These are phyloP conservation scores for Puccinia sorghi DNA, from an alignment of 1,284 basidiomycete species.

Conservation along the genomic window DNA sequence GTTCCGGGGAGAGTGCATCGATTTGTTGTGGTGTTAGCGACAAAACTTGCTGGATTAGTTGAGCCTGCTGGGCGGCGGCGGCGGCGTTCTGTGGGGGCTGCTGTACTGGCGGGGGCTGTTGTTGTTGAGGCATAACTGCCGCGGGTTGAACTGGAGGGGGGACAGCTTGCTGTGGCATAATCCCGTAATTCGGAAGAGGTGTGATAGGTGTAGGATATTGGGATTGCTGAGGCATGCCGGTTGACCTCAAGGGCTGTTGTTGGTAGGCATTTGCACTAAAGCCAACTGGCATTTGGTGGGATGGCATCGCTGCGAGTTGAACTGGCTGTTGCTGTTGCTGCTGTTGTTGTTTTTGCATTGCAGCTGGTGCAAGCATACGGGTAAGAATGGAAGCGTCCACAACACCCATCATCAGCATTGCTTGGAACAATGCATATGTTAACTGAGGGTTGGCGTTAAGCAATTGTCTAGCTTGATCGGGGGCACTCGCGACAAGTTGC, in stretches of 20 bases:
- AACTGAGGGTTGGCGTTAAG: slow-evolving; percentile 85
- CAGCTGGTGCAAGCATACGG: slow-evolving; percentile 59
- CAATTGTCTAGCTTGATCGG: slow-evolving; percentile 81
- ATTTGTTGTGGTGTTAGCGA: slow-evolving; percentile 84
- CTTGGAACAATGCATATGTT: slow-evolving; percentile 94
- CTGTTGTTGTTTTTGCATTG: slow-evolving; percentile 31
- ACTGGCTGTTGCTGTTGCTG: slow-evolving; percentile 17
- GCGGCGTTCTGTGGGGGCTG: slow-evolving; percentile 3
- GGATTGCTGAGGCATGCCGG: slow-evolving; percentile 21
- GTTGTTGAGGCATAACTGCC: slow-evolving; percentile 27
- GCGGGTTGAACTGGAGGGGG: slow-evolving; percentile 30
- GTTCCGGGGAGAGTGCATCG: slow-evolving; percentile 74
- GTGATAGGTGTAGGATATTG: slow-evolving; percentile 17
- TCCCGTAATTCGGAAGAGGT: slow-evolving; percentile 36
- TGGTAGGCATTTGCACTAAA: slow-evolving; percentile 20
- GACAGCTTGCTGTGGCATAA: slow-evolving; percentile 38
- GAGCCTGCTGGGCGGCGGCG: slow-evolving; percentile 42
- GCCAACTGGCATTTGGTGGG: slow-evolving; percentile 23
- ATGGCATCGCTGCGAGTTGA: slow-evolving; percentile 26
- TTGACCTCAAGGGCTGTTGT: slow-evolving; percentile 27
- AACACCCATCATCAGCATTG: slow-evolving; percentile 88
- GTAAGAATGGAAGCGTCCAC: slow-evolving; percentile 82
- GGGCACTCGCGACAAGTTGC: slow-evolving; percentile 77
- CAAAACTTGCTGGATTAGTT: slow-evolving; percentile 69
- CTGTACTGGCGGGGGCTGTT: slow-evolving; percentile 20